Percentiles rank a stretch among this genome's conserved stretches.
Evolutionary conservation across 73 alveolate genomes (phyloP).

Genomic region (Paramecium octaurelia): DNA sequence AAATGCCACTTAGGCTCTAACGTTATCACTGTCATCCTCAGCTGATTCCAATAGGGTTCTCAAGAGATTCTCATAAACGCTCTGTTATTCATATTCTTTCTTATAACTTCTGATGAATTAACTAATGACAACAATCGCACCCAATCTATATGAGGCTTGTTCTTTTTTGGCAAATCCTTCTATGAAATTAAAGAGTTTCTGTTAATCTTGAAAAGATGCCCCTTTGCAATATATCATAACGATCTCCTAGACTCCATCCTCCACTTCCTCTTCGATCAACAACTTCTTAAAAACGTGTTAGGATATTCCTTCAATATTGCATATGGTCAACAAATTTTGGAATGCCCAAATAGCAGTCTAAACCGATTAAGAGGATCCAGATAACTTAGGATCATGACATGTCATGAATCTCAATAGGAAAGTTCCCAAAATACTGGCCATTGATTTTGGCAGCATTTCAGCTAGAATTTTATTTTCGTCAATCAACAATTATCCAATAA

Average conservation of each 20-base stretch:
- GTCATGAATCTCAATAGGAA: constrained; percentile 28
- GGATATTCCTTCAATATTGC: constrained; percentile 35
- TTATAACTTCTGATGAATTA: neutral
- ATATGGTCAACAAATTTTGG: neutral
- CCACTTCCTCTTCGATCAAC: constrained; percentile 21
- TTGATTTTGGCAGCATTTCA: constrained; percentile 6
- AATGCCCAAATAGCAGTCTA: constrained; percentile 48
- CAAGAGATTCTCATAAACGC: neutral
- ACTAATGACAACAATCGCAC: constrained; percentile 6
- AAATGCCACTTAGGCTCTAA: constrained; percentile 32
- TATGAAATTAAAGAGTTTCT: constrained; percentile 22
- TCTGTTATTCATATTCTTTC: neutral
- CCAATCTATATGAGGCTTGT: constrained; percentile 33
- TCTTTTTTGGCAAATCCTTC: neutral
- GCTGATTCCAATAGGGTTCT: neutral
- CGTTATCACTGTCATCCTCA: constrained; percentile 36
- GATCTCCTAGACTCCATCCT: constrained; percentile 34
- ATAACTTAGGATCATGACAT: constrained; percentile 23
- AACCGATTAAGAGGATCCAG: neutral
- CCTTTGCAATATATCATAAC: constrained; percentile 29
- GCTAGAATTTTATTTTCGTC: constrained; percentile 1
- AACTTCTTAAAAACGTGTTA: constrained; percentile 8
- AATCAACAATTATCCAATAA: constrained; percentile 17
- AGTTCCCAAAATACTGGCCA: neutral
- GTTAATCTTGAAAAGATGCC: neutral